A percentile compares a stretch with the other conserved stretches of the same genome.
Conservation (phyloP, 1,284 basidiomycete species). For the Irpex rosettiformis region DNA sequence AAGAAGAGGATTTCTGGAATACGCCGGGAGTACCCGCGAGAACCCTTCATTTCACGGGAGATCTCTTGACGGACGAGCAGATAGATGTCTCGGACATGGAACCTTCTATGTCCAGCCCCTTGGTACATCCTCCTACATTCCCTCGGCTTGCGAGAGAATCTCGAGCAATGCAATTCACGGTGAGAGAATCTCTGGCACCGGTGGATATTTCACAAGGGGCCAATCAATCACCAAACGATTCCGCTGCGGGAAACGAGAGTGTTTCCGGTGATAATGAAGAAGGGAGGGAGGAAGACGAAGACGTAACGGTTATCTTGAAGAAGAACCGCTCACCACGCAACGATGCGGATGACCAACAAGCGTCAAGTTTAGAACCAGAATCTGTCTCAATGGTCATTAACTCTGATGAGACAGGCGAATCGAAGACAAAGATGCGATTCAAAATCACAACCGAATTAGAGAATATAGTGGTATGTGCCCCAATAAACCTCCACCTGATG, state of each 20-base stretch:
- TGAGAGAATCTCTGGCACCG: slow-evolving; percentile 1
- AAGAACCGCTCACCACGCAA: slow-evolving; percentile 15
- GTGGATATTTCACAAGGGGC: background rate
- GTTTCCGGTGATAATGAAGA: background rate
- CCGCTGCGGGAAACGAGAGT: background rate
- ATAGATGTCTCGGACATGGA: slow-evolving; percentile 55
- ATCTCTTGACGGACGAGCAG: slow-evolving; percentile 58
- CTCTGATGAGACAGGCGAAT: slow-evolving; percentile 9
- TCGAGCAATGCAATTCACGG: slow-evolving; percentile 10
- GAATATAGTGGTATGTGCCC: slow-evolving; percentile 48
- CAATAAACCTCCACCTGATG: background rate
- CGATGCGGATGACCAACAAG: too few species aligned
- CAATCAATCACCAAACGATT: background rate
- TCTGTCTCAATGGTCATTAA: slow-evolving; percentile 4
- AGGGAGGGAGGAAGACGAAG: slow-evolving; percentile 23
- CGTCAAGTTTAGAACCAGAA: too few species aligned
- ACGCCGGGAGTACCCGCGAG: slow-evolving; percentile 53
- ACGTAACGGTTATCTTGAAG: slow-evolving; percentile 30
- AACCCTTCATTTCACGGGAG: slow-evolving; percentile 57
- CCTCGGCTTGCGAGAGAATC: slow-evolving; percentile 1
- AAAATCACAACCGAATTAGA: slow-evolving; percentile 55
- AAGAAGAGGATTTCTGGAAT: slow-evolving; percentile 58
- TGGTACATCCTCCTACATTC: slow-evolving; percentile 13
- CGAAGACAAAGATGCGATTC: slow-evolving; percentile 25
- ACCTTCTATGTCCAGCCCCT: slow-evolving; percentile 44